These are phyloP conservation scores for Pichia sp. DNA, from an alignment of 1,139 yeast genomes.

Conservation along the genomic window DNA sequence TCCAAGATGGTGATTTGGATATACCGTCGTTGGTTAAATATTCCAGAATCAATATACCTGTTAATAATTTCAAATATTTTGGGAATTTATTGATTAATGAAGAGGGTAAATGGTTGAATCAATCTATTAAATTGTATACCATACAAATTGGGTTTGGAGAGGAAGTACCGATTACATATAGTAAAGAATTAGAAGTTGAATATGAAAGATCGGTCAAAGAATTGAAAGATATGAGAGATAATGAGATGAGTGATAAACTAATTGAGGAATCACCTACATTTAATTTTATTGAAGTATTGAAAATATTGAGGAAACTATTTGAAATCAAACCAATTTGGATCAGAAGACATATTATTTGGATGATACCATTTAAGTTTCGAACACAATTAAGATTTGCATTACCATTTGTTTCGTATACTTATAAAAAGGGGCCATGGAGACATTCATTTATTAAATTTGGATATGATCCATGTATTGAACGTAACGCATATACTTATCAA, in stretches of 20 bases:
- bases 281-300: conserved; percentile 42
- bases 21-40: conserved; percentile 85
- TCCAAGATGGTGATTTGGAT: conserved; percentile 46
- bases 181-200: conserved; percentile 35
- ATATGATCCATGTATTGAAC: conserved; percentile 59
- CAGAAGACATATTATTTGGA: conserved; percentile 61
- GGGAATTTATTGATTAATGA: conserved; percentile 36
- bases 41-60: conserved; percentile 70
- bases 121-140: conserved; percentile 41
- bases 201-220: conserved; percentile 30
- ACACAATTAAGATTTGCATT: conserved; percentile 63
- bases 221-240: conserved; percentile 25
- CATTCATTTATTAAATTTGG: conserved; percentile 80
- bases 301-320: conserved; percentile 49
- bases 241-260: conserved; percentile 17
- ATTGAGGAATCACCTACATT: conserved; percentile 22
- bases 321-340: conserved; percentile 80
- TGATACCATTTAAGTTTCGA: conserved; percentile 47
- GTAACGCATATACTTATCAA: conserved; percentile 52
- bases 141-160: conserved; percentile 41
- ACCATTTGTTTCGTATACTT: conserved; percentile 76
- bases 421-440: conserved; percentile 92
- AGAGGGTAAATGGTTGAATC: conserved; percentile 48
- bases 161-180: conserved; percentile 41
- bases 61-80: conserved; percentile 51